Base-by-base conservation (phyloP, 306 rosid species). In the Casuarina glauca region DNA sequence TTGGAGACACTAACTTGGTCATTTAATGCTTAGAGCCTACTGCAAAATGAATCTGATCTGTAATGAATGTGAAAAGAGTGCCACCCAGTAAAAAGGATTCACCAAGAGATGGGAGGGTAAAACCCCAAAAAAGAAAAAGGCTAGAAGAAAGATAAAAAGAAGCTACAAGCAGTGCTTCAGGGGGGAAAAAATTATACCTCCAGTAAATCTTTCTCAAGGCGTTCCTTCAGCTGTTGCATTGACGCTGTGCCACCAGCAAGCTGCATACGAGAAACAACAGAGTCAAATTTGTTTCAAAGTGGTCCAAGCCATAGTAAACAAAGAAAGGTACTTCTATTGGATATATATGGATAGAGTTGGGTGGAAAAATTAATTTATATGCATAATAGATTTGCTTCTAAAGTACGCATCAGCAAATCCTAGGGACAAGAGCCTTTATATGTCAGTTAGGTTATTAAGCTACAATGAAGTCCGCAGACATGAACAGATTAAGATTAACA, bases 201-300 rank as follows among this genome's bases (percentile, higher is more conserved):
- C 63, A 95, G 79, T 88, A 95, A 87, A 78, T 95, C 99, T 83
- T 95, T 95, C 91, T 95, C 99, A 54, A 95, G 94, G 26, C 97
- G 97, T 81, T 95, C 97, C 88, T 95, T 95, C 74, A 95, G 80
- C 76, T 95, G 97, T 76, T 95, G 99, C 99, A 95, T 95, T 58
- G 99, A 93, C n/a, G 97, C 96, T 41, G 99, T 95, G 51, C 99
- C 99, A 74, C 99, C 99, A 46, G 99, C 89, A 84, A 95, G 99
- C 97, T 95, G 91, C 72, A 83, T 64, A 78, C 55, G 19, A 81
- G 60, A 78, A 8, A 55, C 72, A 78, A 41, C 39, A 3, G 67
- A 54, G 62, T 13, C 36, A 77, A 74, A 84, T 75, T 73, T 74
- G 71, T 60, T 68, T 74, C 9, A 53, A 78, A 52, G 32, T 19